Conservation (phyloP, 2,329 filamentous ascomycete genomes). For the Botryotinia narcissicola region DNA sequence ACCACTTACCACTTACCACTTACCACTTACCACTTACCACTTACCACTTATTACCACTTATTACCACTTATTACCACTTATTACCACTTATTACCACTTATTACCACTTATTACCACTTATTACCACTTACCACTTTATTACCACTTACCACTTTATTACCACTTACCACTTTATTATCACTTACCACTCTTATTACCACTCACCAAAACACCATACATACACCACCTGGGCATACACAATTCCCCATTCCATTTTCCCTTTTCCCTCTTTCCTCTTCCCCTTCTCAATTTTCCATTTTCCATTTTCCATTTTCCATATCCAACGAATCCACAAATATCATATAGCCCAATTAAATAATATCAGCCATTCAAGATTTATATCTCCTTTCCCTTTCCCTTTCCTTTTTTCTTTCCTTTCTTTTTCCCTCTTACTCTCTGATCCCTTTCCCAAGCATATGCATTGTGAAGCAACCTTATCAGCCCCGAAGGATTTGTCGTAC, state of each 20-base stretch:
- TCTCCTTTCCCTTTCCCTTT: background rate
- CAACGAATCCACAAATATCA: background rate
- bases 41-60: no score
- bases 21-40: no score
- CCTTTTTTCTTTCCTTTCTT: background rate
- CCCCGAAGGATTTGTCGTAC: slow-evolving; percentile 12
- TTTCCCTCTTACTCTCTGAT: background rate
- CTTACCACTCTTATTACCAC: no score
- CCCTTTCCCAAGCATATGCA: background rate
- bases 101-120: no score
- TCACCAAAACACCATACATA: no score
- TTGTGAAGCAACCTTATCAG: slow-evolving; percentile 6
- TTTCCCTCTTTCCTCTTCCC: no score
- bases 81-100: no score
- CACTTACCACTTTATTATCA: no score
- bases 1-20: no score
- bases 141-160: no score
- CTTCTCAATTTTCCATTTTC: background rate
- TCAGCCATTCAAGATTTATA: background rate
- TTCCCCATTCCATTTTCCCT: background rate
- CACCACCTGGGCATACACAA: no score
- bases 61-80: background rate
- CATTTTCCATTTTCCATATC: background rate
- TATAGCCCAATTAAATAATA: slow-evolving; percentile 4
- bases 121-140: no score